A percentile compares a stretch with the other conserved stretches of the same genome.
Conservation (phyloP, 2,329 filamentous ascomycete genomes). For the Endoconidiophora laricicola region DNA sequence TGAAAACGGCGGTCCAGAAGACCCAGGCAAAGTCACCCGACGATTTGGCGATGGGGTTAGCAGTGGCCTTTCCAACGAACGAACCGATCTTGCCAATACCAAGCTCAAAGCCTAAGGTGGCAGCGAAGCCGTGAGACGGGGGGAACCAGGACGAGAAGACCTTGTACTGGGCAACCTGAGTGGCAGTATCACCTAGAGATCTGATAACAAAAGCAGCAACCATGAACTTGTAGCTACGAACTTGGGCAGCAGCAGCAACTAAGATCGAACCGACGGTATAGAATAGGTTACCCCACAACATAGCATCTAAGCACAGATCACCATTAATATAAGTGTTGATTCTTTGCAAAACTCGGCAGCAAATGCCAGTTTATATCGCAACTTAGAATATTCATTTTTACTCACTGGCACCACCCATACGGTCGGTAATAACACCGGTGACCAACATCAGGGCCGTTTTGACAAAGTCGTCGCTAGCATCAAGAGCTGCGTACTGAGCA, state of each 20-base stretch:
- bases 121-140: constrained; percentile 43
- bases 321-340: not conserved
- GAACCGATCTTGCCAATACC: constrained; percentile 43
- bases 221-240: constrained; percentile 43
- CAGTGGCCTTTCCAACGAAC: constrained; percentile 42
- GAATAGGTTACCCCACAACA: constrained; percentile 44
- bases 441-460: constrained; percentile 36
- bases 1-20: constrained; percentile 44
- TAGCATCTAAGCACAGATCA: constrained; percentile 23
- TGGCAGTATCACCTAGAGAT: constrained; percentile 45
- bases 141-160: constrained; percentile 50
- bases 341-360: not conserved
- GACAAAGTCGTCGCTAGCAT: constrained; percentile 47
- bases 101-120: constrained; percentile 42
- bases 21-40: constrained; percentile 45
- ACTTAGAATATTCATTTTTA: not conserved
- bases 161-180: constrained; percentile 47
- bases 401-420: constrained; percentile 38
- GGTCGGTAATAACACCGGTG: constrained; percentile 39
- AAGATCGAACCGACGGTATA: constrained; percentile 41
- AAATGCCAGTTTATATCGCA: not conserved
- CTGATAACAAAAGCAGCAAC: constrained; percentile 37
- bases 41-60: constrained; percentile 40
- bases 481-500: constrained; percentile 39
- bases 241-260: constrained; percentile 38